Conservation (phyloP, 805 yeast species). For the Candida nanaspora region DNA sequence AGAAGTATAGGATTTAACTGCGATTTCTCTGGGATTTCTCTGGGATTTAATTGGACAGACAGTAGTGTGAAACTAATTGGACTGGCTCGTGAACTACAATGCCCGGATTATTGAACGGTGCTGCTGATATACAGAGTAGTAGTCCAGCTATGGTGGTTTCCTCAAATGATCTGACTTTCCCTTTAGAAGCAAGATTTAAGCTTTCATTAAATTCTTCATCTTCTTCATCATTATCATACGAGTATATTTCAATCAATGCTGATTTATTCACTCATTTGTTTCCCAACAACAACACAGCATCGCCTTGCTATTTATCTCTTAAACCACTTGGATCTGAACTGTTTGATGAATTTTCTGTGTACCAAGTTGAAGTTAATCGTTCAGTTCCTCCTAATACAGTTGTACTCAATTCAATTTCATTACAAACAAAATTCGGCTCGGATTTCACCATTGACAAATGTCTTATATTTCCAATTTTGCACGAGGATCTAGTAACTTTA, state of each 20-base stretch:
- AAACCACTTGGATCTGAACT: conserved; percentile 18
- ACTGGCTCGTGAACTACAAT: no score
- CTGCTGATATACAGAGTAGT: no score
- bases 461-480: conserved; percentile 26
- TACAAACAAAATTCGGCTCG: conserved; percentile 26
- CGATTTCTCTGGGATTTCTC: no score
- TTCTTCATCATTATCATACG: conserved; percentile 11
- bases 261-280: conserved; percentile 8
- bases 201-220: conserved; percentile 12
- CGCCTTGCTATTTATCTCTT: conserved; percentile 10
- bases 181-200: conserved; percentile 10
- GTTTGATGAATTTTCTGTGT: conserved; percentile 24
- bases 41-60: no score
- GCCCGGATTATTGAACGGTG: no score
- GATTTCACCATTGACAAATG: conserved; percentile 37
- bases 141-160: no score
- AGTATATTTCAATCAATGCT: conserved; percentile 13
- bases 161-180: neutral
- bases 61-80: no score
- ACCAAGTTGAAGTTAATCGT: conserved; percentile 25
- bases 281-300: conserved; percentile 3
- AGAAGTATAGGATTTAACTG: no score
- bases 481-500: conserved; percentile 21
- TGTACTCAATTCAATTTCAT: conserved; percentile 31
- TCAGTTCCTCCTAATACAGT: conserved; percentile 23